Evolutionary conservation across 2,329 filamentous ascomycete genomes (phyloP).

Genomic region (Exophiala viscosa): DNA sequence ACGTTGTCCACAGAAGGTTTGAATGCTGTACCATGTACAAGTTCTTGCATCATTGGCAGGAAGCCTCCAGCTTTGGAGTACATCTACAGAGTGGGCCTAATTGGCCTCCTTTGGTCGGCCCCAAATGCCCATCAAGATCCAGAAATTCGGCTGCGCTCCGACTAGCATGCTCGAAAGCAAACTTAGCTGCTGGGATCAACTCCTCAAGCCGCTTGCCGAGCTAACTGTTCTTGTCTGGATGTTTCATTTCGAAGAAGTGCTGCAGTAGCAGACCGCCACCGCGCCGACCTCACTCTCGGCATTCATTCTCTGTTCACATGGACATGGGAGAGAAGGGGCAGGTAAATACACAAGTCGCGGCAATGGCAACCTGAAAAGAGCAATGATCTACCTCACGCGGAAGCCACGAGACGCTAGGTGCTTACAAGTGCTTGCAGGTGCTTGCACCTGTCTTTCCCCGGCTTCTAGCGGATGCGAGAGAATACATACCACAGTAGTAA

Average conservation of each 20-base stretch:
- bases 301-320: neutral
- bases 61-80: no score
- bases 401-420: neutral
- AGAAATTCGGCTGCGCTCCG: no score
- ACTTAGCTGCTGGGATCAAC: no score
- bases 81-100: no score
- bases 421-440: neutral
- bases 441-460: neutral
- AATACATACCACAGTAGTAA: neutral
- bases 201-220: neutral
- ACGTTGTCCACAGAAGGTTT: no score
- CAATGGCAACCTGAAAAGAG: neutral
- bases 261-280: neutral
- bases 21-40: no score
- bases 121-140: no score
- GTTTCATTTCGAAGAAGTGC: neutral
- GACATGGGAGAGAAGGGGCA: no score
- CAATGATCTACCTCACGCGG: neutral
- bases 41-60: no score
- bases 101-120: no score
- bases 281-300: neutral
- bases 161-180: no score
- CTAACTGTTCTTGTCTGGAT: neutral
- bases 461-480: slow-evolving; percentile 1
- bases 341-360: no score